A percentile compares a stretch with the other conserved stretches of the same genome.
Conservation (phyloP, 2,329 filamentous ascomycete species). For the Leptoxyphium fumago region DNA sequence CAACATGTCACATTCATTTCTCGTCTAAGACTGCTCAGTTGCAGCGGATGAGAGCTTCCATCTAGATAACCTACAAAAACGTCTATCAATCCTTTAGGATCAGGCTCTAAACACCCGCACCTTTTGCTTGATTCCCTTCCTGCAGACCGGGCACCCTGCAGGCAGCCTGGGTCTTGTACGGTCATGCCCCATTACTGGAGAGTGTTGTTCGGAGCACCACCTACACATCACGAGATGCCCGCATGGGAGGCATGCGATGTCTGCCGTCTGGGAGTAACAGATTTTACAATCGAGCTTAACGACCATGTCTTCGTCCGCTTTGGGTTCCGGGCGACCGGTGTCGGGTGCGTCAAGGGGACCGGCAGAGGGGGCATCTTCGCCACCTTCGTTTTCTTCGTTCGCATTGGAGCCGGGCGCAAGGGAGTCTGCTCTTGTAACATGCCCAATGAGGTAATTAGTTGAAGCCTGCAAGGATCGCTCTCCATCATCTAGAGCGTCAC, state of each 20-base stretch:
- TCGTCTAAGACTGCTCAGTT: no score
- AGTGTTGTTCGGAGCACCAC: conserved; percentile 39
- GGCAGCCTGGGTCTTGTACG: conserved; percentile 23
- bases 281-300: conserved; percentile 37
- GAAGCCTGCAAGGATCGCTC: not conserved
- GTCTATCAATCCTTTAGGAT: not conserved
- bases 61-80: not conserved
- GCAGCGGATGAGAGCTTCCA: not conserved
- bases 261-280: conserved; percentile 37
- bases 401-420: not conserved
- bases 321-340: conserved; percentile 31
- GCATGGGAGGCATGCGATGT: conserved; percentile 38
- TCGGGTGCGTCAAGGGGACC: conserved; percentile 28
- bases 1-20: no score
- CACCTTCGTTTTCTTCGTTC: conserved; percentile 8
- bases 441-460: not conserved
- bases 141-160: conserved; percentile 31
- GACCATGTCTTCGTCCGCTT: conserved; percentile 34
- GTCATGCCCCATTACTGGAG: conserved; percentile 29
- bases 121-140: conserved; percentile 31
- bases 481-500: not conserved
- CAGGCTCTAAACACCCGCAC: conserved; percentile 17
- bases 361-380: conserved; percentile 4
- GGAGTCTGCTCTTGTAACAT: not conserved
- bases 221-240: conserved; percentile 41